Conservation (phyloP, 176 grass and related monocot genomes). For the Carex myosuroides region DNA sequence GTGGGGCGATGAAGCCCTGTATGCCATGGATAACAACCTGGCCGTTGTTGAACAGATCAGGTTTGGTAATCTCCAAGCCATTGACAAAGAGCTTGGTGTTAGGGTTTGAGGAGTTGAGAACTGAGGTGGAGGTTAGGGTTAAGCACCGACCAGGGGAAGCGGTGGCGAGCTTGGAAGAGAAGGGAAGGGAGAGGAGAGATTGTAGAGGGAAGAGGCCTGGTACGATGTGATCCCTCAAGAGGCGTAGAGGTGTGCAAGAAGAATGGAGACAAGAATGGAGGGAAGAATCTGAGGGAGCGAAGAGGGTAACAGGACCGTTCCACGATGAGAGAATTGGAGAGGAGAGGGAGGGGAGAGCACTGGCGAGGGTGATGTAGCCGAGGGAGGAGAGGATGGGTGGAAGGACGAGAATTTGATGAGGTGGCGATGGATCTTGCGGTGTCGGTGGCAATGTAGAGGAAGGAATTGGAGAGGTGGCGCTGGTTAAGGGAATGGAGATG, state of each 20-base stretch:
- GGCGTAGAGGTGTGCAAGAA: constrained; percentile 36
- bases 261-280: constrained; percentile 31
- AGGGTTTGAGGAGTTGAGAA: constrained; percentile 25
- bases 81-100: constrained; percentile 42
- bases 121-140: constrained; percentile 31
- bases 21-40: constrained; percentile 66
- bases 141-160: constrained; percentile 51
- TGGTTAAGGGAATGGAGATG: background rate
- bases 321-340: constrained; percentile 23
- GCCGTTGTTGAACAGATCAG: constrained; percentile 64
- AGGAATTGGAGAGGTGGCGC: background rate
- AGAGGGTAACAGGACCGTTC: constrained; percentile 55
- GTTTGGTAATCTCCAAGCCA: constrained; percentile 48
- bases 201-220: constrained; percentile 51
- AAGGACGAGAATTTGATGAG: constrained; percentile 11
- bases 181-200: constrained; percentile 31
- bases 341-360: constrained; percentile 32
- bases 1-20: constrained; percentile 34
- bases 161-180: constrained; percentile 37
- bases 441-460: background rate
- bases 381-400: constrained; percentile 45
- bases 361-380: constrained; percentile 63
- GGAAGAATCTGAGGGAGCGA: constrained; percentile 42
- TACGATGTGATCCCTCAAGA: constrained; percentile 56
- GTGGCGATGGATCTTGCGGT: constrained; percentile 1